Evolutionary conservation across 2,329 filamentous ascomycete species (phyloP).

Genomic region (Botrytis aclada): DNA sequence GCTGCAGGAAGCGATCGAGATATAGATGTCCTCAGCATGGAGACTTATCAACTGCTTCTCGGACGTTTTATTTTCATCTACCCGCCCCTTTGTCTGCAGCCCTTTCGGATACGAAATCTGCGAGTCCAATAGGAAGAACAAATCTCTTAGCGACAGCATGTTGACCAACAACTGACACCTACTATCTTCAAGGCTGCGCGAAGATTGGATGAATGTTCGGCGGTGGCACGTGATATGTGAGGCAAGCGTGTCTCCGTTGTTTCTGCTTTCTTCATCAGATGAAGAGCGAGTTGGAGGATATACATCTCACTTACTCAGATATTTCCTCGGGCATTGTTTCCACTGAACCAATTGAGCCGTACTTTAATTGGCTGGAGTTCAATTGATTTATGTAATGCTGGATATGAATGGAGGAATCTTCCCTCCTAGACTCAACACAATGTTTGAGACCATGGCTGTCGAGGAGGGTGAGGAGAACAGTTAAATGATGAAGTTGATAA

Average conservation of each 20-base stretch:
- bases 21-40: background rate
- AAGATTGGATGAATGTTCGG: constrained; percentile 14
- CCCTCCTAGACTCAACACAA: background rate
- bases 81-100: background rate
- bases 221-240: background rate
- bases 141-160: background rate
- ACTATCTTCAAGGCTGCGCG: background rate
- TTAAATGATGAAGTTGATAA: background rate
- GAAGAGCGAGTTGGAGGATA: background rate
- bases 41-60: constrained; percentile 5
- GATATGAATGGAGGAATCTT: background rate
- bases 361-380: background rate
- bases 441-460: background rate
- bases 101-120: background rate
- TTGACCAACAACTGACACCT: background rate
- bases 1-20: constrained; percentile 5
- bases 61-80: background rate
- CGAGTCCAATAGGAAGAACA: background rate
- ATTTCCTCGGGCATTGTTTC: background rate
- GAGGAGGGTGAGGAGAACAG: background rate
- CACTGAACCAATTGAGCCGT: background rate
- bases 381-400: background rate
- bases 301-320: background rate
- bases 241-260: background rate
- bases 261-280: constrained; percentile 1